These are phyloP conservation scores for Populus alba DNA, from an alignment of 345 rosid species.

Conservation along the genomic window DNA sequence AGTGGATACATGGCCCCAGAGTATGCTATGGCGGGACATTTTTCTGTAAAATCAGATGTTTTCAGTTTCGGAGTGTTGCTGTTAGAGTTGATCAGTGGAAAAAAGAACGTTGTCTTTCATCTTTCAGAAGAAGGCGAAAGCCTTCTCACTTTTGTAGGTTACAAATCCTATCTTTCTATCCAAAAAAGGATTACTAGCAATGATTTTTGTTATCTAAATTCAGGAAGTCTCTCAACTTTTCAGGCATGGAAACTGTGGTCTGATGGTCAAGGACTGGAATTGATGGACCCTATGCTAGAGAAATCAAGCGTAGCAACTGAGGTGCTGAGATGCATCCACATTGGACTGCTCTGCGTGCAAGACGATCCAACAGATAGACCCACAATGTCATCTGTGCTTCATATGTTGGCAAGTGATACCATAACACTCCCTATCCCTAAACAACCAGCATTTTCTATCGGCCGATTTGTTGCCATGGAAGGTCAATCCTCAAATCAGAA, in stretches of 20 bases:
- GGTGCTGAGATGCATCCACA: too few species aligned
- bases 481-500: background rate
- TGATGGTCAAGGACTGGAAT: background rate
- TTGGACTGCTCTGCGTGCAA: too few species aligned
- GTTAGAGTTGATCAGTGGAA: slow-evolving; percentile 39
- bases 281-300: background rate
- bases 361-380: too few species aligned
- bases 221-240: too few species aligned
- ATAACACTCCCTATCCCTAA: too few species aligned
- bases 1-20: slow-evolving; percentile 13
- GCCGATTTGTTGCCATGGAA: too few species aligned
- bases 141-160: slow-evolving; percentile 6
- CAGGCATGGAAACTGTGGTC: background rate
- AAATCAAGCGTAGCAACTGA: background rate
- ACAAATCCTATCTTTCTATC: background rate
- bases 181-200: too few species aligned
- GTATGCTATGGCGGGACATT: slow-evolving; percentile 17
- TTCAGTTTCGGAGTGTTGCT: slow-evolving; percentile 50
- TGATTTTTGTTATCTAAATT: too few species aligned
- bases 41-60: slow-evolving; percentile 31
- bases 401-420: too few species aligned
- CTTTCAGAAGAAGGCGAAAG: slow-evolving; percentile 17
- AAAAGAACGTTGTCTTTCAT: slow-evolving; percentile 30
- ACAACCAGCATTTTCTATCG: too few species aligned
- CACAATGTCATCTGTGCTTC: too few species aligned